Conservation (phyloP, 108 stramenopile genomes). For the Cylindrotheca fusiformis region DNA sequence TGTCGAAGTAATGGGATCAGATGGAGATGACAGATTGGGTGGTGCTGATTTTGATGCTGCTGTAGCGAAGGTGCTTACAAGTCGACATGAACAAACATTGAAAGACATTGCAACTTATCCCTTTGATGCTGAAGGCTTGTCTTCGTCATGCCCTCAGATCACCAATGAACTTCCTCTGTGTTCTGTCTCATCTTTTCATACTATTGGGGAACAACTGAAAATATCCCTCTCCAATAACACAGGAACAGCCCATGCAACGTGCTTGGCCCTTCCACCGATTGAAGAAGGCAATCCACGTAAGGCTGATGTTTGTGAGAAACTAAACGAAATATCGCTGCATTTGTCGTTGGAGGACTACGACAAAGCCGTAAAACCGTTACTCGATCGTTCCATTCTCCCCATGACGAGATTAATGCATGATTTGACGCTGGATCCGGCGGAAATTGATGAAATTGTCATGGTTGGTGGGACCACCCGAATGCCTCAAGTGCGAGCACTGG, state of each 20-base stretch:
- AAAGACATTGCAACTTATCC: slow-evolving; percentile 10
- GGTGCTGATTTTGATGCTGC: slow-evolving; percentile 91
- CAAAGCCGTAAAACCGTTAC: slow-evolving; percentile 53
- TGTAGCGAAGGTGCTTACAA: slow-evolving; percentile 63
- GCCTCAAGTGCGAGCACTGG: slow-evolving; percentile 87
- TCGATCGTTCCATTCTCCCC: slow-evolving; percentile 76
- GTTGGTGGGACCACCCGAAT: slow-evolving; percentile 96
- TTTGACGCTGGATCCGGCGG: slow-evolving; percentile 63
- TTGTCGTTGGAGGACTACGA: slow-evolving; percentile 80
- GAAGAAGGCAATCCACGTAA: no score
- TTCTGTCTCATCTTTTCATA: slow-evolving; percentile 77
- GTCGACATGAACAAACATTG: slow-evolving; percentile 21
- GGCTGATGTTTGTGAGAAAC: slow-evolving; percentile 31
- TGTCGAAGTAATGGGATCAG: slow-evolving; percentile 91
- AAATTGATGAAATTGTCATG: slow-evolving; percentile 98
- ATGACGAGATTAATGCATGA: slow-evolving; percentile 77
- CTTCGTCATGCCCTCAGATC: slow-evolving; percentile 44
- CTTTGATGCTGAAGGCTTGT: slow-evolving; percentile 57
- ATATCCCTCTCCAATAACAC: slow-evolving; percentile 54
- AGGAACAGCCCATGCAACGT: slow-evolving; percentile 4
- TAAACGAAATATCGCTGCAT: slow-evolving; percentile 41
- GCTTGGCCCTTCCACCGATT: slow-evolving; percentile 18
- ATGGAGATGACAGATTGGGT: slow-evolving; percentile 89
- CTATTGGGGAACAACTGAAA: slow-evolving; percentile 80
- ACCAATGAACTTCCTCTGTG: slow-evolving; percentile 52